Evolutionary conservation across 768 basidiomycete species (phyloP), one percentile per base, ranked within the genome.

Genomic region (Suillus sp.): DNA sequence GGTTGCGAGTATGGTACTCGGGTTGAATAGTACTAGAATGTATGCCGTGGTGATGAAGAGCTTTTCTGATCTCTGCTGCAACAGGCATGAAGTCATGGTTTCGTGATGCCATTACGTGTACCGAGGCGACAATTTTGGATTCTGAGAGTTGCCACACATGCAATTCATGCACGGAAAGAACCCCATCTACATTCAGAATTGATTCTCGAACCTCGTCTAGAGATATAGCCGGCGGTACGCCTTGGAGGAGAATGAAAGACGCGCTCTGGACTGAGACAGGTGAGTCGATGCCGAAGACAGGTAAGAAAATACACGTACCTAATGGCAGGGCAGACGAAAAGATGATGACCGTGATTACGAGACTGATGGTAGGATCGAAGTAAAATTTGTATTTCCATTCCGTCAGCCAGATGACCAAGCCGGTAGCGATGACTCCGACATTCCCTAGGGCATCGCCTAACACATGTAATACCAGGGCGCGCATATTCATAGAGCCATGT

Each of bases 91-190:
- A 99, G 70, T 97, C 95, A 62, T 87, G 83, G 25, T 86, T 85
- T 56, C 88, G 83, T 43, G 88, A 88, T 9, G 95, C 87, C 68
- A 92, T 85, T 55, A 99, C 93, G 76, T 99, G 97, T 30, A 99
- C 96, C 2, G 93, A 96, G 11, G 96, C 96, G 48, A 99, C 91
- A 61, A 95, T 87, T 74, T 97, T 98, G 62, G 85, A 87, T 77
- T 99, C 97, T 11, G 94, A 96, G 55, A 99, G 84, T 71, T 96
- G 95, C 97, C 97, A 99, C 60, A 99, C 87, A 77, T 99, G 97
- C 32, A 99, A 83, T 72, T 98, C 94, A 70, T 99, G 97, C 34
- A 99, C 80, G 16, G 87, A 87, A 62, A 85, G 75, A 30, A 92
- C 97, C 55, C 97, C 96, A 4, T 90, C 83, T 30, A 98, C 91